Percentiles rank a stretch among this genome's conserved stretches.
Conservation (phyloP, 2,329 filamentous ascomycete genomes). For the Talaromyces sp. region DNA sequence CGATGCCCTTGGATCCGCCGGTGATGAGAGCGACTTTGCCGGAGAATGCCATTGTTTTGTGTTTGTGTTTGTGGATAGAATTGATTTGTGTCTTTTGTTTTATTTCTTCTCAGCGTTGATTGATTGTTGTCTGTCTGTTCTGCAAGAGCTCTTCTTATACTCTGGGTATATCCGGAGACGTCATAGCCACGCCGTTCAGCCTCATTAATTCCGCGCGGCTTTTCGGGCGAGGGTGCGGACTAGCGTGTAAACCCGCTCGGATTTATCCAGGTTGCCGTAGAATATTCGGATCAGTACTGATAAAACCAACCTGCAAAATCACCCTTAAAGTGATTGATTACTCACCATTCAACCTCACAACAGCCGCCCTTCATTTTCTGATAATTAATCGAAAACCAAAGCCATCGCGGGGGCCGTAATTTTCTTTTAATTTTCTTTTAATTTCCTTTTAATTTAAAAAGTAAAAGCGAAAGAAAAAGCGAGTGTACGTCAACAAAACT, state of each 20-base stretch:
- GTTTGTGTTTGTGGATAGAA: neutral
- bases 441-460: too few relatives aligned
- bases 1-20: slow-evolving; percentile 38
- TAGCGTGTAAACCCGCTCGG: neutral
- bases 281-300: too few relatives aligned
- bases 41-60: slow-evolving; percentile 17
- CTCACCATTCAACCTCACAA: too few relatives aligned
- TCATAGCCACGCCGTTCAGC: neutral
- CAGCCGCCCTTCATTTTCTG: too few relatives aligned
- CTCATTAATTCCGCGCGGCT: neutral
- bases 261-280: too few relatives aligned
- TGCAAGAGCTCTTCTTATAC: neutral
- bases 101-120: neutral
- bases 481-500: neutral
- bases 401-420: neutral
- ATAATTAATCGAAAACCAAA: too few relatives aligned
- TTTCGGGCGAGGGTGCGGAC: neutral
- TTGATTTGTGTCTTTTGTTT: neutral
- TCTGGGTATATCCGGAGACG: neutral
- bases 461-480: neutral
- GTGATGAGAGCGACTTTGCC: slow-evolving; percentile 36
- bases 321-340: too few relatives aligned
- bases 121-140: neutral
- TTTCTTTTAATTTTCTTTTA: too few relatives aligned
- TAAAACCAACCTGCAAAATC: too few relatives aligned